These are phyloP conservation scores for Saturnispora kantuleensis DNA, from an alignment of 805 yeast genomes.

Conservation along the genomic window DNA sequence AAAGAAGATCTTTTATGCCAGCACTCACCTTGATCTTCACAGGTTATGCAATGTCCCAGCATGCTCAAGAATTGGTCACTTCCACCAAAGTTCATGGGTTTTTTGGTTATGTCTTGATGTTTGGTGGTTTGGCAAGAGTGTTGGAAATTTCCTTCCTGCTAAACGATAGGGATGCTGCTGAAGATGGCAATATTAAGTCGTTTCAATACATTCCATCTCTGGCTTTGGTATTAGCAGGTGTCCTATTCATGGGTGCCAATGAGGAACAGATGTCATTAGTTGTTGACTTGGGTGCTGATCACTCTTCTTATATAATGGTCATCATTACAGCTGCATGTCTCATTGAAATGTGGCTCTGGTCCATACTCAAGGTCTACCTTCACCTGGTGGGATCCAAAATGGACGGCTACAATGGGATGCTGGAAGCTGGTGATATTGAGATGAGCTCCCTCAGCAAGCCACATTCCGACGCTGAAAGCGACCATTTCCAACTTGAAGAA, in stretches of 20 bases:
- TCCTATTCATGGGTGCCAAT: slow-evolving; percentile 83
- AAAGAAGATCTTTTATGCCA: slow-evolving; percentile 67
- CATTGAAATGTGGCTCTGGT: slow-evolving; percentile 54
- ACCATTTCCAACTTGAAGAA: slow-evolving; percentile 21
- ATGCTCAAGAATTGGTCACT: slow-evolving; percentile 61
- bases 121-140: slow-evolving; percentile 68
- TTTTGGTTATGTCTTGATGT: slow-evolving; percentile 74
- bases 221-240: slow-evolving; percentile 67
- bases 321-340: slow-evolving; percentile 65
- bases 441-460: slow-evolving; percentile 5
- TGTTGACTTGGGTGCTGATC: slow-evolving; percentile 69
- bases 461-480: not conserved
- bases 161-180: slow-evolving; percentile 39
- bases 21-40: slow-evolving; percentile 75
- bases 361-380: slow-evolving; percentile 51
- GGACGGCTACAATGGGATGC: slow-evolving; percentile 8
- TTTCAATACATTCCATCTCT: slow-evolving; percentile 87
- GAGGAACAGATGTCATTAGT: slow-evolving; percentile 78
- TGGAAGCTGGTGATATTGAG: slow-evolving; percentile 10
- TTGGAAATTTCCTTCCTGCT: slow-evolving; percentile 74
- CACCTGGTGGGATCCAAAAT: slow-evolving; percentile 26
- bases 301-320: slow-evolving; percentile 69
- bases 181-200: slow-evolving; percentile 41
- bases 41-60: slow-evolving; percentile 93
- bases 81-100: slow-evolving; percentile 83